These are phyloP conservation scores for Aspergillus conjunctus DNA, from an alignment of 495 filamentous ascomycete species.

Conservation along the genomic window DNA sequence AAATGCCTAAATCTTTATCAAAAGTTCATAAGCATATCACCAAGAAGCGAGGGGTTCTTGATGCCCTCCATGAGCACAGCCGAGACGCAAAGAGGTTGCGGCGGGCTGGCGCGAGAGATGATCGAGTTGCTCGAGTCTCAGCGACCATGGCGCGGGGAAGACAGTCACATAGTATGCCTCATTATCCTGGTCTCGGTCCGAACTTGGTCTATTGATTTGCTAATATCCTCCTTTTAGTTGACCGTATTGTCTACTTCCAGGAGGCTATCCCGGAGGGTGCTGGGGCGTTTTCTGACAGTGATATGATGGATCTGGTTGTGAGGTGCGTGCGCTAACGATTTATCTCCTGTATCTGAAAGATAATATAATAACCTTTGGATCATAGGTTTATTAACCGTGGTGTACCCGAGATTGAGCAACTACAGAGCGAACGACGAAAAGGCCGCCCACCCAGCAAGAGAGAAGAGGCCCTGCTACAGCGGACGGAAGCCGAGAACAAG, in stretches of 20 bases:
- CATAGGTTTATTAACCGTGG: constrained; percentile 75
- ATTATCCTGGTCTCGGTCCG: background rate
- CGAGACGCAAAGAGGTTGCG: constrained; percentile 76
- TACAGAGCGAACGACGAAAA: constrained; percentile 75
- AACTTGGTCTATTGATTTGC: background rate
- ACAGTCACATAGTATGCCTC: constrained; percentile 63
- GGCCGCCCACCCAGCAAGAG: constrained; percentile 77
- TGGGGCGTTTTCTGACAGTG: constrained; percentile 56
- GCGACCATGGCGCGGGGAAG: constrained; percentile 64
- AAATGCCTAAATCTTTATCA: constrained; percentile 73
- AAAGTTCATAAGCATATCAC: constrained; percentile 84
- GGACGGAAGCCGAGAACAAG: constrained; percentile 68
- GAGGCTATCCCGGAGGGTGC: constrained; percentile 57
- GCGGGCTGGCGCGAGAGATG: constrained; percentile 70
- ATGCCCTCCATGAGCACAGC: constrained; percentile 79
- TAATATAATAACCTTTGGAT: no score
- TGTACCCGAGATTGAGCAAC: constrained; percentile 69
- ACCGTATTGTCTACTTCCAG: constrained; percentile 72
- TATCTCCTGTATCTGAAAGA: no score
- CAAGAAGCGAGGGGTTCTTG: constrained; percentile 69
- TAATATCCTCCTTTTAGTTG: constrained; percentile 50
- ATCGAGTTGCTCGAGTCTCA: constrained; percentile 69
- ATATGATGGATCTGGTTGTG: constrained; percentile 63
- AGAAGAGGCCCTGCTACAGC: constrained; percentile 75
- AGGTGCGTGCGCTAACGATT: constrained; percentile 47